Percentiles rank a stretch among this genome's conserved stretches.
Conservation (phyloP, 2,329 filamentous ascomycete species). For the Cadophora luteo-olivacea region DNA sequence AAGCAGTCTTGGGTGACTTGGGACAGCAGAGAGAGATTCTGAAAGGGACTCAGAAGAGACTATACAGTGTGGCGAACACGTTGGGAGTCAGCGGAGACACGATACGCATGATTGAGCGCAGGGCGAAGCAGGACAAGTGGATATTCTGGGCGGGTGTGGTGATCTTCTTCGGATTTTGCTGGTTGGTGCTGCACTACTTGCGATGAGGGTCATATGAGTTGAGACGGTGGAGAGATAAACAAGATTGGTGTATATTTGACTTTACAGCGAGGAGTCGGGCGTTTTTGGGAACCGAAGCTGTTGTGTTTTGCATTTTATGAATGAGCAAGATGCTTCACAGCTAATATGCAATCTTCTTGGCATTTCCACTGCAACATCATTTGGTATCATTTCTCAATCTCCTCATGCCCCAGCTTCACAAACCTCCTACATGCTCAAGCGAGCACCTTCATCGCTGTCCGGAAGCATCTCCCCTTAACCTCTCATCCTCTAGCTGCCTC, state of each 20-base stretch:
- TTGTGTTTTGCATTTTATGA: too few relatives aligned
- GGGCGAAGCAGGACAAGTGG: slow-evolving; percentile 96
- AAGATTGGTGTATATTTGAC: slow-evolving; percentile 10
- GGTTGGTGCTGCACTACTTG: slow-evolving; percentile 85
- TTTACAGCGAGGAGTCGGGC: slow-evolving; percentile 36
- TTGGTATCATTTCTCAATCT: slow-evolving; percentile 8
- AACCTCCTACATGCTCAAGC: background rate
- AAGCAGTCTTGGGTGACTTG: slow-evolving; percentile 88
- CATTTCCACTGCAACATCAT: background rate
- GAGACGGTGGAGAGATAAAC: background rate
- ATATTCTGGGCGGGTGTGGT: slow-evolving; percentile 90
- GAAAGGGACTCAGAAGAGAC: slow-evolving; percentile 88
- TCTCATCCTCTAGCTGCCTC: background rate
- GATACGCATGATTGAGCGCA: slow-evolving; percentile 92
- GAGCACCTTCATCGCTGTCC: background rate
- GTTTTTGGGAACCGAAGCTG: slow-evolving; percentile 18
- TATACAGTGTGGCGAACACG: slow-evolving; percentile 94
- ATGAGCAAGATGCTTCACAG: background rate
- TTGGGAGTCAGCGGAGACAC: slow-evolving; percentile 93
- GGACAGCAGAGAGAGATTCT: slow-evolving; percentile 91
- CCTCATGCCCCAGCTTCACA: background rate
- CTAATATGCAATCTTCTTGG: background rate
- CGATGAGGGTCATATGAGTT: slow-evolving; percentile 51
- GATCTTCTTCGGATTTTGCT: slow-evolving; percentile 90
- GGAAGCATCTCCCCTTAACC: background rate